A percentile compares a stretch with the other conserved stretches of the same genome.
Conservation (phyloP, 2,329 filamentous ascomycete species). For the Neonectria magnoliae region DNA sequence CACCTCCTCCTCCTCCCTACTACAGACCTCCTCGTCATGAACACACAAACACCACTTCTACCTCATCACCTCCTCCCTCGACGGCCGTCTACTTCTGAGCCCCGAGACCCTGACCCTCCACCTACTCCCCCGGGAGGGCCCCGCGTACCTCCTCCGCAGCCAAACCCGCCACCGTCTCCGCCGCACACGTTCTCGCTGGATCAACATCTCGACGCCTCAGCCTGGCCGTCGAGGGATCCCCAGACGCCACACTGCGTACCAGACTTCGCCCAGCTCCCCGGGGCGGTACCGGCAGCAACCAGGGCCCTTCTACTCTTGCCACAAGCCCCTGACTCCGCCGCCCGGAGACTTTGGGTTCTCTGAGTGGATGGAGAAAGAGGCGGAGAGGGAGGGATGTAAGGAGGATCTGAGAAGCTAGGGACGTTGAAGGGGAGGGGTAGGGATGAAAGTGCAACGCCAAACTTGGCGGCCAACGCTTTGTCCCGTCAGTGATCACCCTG, state of each 20-base stretch:
- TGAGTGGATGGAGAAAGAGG: background rate
- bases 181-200: slow-evolving; percentile 31
- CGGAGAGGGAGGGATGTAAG: slow-evolving; percentile 5
- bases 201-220: background rate
- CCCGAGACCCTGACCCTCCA: slow-evolving; percentile 40
- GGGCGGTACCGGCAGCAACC: background rate
- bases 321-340: slow-evolving; percentile 22
- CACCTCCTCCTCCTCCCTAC: background rate
- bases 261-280: slow-evolving; percentile 21
- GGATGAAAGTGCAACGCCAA: background rate
- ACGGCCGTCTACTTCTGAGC: slow-evolving; percentile 11
- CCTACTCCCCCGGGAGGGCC: slow-evolving; percentile 44
- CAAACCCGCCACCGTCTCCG: slow-evolving; percentile 43
- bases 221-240: background rate
- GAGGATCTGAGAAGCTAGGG: slow-evolving; percentile 18
- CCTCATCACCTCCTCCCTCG: slow-evolving; percentile 8
- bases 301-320: slow-evolving; percentile 17
- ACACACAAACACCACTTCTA: slow-evolving; percentile 7
- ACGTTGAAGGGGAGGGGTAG: background rate
- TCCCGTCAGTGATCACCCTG: background rate
- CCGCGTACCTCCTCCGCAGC: slow-evolving; percentile 43
- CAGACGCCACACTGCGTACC: slow-evolving; percentile 9
- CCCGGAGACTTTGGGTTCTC: slow-evolving; percentile 12
- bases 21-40: slow-evolving; percentile 12
- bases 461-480: background rate